A percentile compares a stretch with the other conserved stretches of the same genome.
Evolutionary conservation across 768 basidiomycete species (phyloP).

Genomic region (Leucocoprinus leucothites): DNA sequence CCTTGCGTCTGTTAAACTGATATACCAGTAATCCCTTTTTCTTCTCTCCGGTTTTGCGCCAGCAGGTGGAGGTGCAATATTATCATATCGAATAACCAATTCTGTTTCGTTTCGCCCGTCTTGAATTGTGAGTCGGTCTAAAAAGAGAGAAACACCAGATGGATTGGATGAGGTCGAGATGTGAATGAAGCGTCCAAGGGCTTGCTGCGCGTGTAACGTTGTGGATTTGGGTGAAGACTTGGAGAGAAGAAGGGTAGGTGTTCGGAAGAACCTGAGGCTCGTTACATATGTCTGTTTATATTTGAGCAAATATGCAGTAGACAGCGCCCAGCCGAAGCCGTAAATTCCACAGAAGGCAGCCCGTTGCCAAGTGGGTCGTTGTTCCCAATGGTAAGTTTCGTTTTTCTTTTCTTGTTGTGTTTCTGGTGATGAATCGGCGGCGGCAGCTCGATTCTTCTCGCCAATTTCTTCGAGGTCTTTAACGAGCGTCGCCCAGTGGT

Average conservation of each 20-base stretch:
- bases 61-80: background rate
- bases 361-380: constrained; percentile 33
- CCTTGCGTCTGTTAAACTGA: constrained; percentile 24
- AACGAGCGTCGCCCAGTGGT: constrained; percentile 26
- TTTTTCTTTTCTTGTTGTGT: background rate
- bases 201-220: background rate
- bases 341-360: constrained; percentile 26
- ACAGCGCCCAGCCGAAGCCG: constrained; percentile 27
- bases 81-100: constrained; percentile 24
- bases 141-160: constrained; percentile 24
- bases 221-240: background rate
- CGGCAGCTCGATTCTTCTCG: constrained; percentile 13
- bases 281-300: constrained; percentile 16
- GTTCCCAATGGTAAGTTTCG: constrained; percentile 18
- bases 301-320: constrained; percentile 21
- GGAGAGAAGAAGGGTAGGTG: constrained; percentile 24
- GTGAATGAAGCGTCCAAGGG: constrained; percentile 3
- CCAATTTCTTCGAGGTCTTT: constrained; percentile 21
- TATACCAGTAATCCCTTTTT: constrained; percentile 30
- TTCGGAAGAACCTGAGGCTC: constrained; percentile 30
- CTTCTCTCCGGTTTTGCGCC: background rate
- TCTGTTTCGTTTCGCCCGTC: constrained; percentile 31
- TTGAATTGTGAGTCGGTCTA: constrained; percentile 23
- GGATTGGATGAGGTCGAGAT: constrained; percentile 15
- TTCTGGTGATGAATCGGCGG: constrained; percentile 7